Percentiles rank a stretch among this genome's conserved stretches.
phyloP scores from a whole-genome alignment of 192 early-diverging fungal genomes.

The Lobosporangium transversale region DNA sequence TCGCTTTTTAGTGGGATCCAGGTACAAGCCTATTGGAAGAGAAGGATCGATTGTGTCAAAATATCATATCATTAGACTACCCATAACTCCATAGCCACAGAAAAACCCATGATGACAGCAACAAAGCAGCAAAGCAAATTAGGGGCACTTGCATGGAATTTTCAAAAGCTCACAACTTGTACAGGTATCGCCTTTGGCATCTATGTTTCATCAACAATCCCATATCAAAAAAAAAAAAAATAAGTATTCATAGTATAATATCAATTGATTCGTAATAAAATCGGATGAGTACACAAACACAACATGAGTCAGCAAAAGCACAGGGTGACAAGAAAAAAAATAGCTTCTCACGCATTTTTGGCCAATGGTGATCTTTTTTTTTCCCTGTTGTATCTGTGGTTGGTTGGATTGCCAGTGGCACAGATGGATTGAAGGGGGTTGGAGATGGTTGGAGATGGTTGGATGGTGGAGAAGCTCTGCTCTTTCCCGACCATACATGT shows the following conservation, averaged over 20 bases:
- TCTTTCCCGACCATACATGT: background rate
- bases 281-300: no score
- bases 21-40: conserved; percentile 30
- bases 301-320: no score
- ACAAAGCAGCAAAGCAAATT: conserved; percentile 3
- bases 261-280: no score
- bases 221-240: conserved; percentile 7
- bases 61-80: background rate
- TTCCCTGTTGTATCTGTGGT: background rate
- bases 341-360: no score
- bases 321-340: no score
- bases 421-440: no score
- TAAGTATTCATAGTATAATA: background rate
- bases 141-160: conserved; percentile 29
- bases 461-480: no score
- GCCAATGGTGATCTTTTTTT: background rate
- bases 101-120: background rate
- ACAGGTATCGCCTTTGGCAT: conserved; percentile 46
- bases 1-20: conserved; percentile 74
- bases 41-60: background rate
- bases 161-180: conserved; percentile 38
- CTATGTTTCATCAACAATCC: conserved; percentile 5
- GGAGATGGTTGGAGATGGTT: no score
- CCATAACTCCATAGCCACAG: no score
- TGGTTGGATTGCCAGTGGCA: no score